Percentiles rank a stretch among this genome's conserved stretches.
Evolutionary conservation across 2,329 filamentous ascomycete species (phyloP).

Genomic region (Colletotrichum cuscutae): DNA sequence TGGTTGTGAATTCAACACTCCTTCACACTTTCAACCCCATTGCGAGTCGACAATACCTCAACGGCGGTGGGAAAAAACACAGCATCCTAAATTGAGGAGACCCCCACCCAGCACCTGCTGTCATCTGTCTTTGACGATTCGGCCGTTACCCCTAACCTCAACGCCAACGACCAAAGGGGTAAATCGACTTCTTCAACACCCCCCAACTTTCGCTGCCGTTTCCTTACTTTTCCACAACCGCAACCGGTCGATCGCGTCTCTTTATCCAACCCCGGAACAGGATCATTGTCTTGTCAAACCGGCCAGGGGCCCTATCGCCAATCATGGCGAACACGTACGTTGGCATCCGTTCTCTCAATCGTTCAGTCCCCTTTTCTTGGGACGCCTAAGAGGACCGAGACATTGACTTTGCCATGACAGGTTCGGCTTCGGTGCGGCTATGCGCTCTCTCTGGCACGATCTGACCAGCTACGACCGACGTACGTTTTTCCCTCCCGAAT

Average conservation of each 20-base stretch:
- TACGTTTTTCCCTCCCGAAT: constrained; percentile 49
- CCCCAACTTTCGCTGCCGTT: constrained; percentile 3
- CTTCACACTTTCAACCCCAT: background rate
- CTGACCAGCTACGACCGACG: constrained; percentile 79
- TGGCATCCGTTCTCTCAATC: background rate
- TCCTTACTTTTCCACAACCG: constrained; percentile 19
- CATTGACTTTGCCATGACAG: constrained; percentile 49
- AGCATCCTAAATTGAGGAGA: constrained; percentile 6
- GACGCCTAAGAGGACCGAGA: constrained; percentile 28
- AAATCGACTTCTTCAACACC: constrained; percentile 22
- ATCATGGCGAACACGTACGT: constrained; percentile 38
- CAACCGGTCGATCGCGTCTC: constrained; percentile 29
- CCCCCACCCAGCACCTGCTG: constrained; percentile 13
- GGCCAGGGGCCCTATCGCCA: constrained; percentile 29
- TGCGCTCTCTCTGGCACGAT: constrained; percentile 95
- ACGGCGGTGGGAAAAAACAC: background rate
- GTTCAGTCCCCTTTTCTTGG: constrained; percentile 19
- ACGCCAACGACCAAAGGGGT: constrained; percentile 33
- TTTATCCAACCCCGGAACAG: constrained; percentile 14
- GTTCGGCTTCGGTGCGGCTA: constrained; percentile 75
- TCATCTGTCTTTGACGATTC: constrained; percentile 28
- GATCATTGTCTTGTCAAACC: constrained; percentile 27
- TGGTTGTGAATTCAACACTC: background rate
- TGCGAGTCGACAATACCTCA: constrained; percentile 13
- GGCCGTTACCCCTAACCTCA: constrained; percentile 33